Evolutionary conservation across 805 yeast genomes (phyloP).

Genomic region (Kluyveromyces dobzhanskii): DNA sequence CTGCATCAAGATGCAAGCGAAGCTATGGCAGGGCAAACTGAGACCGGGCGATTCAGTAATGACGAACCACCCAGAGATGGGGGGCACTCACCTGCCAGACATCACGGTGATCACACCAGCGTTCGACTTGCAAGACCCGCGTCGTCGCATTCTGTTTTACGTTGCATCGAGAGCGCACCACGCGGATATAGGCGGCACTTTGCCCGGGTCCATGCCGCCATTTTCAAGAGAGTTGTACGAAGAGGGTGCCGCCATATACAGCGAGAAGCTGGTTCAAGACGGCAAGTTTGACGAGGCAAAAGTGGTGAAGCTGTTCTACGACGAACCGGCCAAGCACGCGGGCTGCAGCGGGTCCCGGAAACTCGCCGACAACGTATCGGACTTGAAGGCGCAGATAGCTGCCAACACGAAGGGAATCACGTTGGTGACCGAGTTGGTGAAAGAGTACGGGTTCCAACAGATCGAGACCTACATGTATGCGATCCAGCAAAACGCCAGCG

Average conservation of each 20-base stretch:
- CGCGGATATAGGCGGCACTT: conserved; percentile 47
- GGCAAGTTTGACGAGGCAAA: conserved; percentile 44
- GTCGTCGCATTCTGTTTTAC: conserved; percentile 36
- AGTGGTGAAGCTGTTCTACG: conserved; percentile 35
- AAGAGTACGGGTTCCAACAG: conserved; percentile 34
- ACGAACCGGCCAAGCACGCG: conserved; percentile 37
- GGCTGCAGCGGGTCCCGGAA: conserved; percentile 46
- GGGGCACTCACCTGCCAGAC: conserved; percentile 39
- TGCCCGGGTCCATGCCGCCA: conserved; percentile 47
- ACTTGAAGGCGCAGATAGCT: conserved; percentile 37
- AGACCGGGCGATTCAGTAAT: conserved; percentile 33
- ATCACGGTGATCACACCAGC: conserved; percentile 50
- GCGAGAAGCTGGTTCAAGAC: conserved; percentile 37
- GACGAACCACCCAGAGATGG: conserved; percentile 33
- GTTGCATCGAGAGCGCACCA: conserved; percentile 51
- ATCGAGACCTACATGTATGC: conserved; percentile 16
- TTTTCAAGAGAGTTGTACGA: conserved; percentile 40
- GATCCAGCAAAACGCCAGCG: conserved; percentile 51
- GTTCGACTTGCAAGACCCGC: conserved; percentile 22
- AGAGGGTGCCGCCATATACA: conserved; percentile 40
- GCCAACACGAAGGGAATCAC: conserved; percentile 41
- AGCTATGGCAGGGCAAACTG: conserved; percentile 29
- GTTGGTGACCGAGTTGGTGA: conserved; percentile 32
- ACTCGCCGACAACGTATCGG: conserved; percentile 40
- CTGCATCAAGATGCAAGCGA: conserved; percentile 28